A percentile compares a stretch with the other conserved stretches of the same genome.
These are phyloP conservation scores for Ceratocystis ficicola DNA, from an alignment of 2,329 filamentous ascomycete genomes.

Conservation along the genomic window DNA sequence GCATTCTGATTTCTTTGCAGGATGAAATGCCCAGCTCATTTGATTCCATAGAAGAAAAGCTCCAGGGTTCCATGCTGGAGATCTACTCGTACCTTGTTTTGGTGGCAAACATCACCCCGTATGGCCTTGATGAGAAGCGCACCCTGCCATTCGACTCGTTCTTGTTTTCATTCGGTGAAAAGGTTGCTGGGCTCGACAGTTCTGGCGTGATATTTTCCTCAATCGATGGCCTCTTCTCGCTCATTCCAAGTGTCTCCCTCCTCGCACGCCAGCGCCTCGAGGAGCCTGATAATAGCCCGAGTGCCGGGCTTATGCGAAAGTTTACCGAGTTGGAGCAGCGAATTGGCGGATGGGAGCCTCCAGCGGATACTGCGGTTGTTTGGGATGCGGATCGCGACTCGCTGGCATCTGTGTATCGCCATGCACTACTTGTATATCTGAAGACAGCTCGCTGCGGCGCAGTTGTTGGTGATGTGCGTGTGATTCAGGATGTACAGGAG, in stretches of 20 bases:
- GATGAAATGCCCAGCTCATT: constrained; percentile 22
- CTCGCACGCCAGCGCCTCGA: constrained; percentile 19
- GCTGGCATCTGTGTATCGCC: constrained; percentile 20
- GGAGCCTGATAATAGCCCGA: constrained; percentile 17
- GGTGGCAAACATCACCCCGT: constrained; percentile 21
- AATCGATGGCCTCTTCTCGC: constrained; percentile 20
- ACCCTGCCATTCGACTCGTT: constrained; percentile 20
- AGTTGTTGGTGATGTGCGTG: constrained; percentile 16
- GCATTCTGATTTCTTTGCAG: constrained; percentile 19
- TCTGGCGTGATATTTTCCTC: constrained; percentile 21
- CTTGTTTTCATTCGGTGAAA: constrained; percentile 20
- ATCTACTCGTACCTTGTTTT: constrained; percentile 22
- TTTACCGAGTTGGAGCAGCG: constrained; percentile 19
- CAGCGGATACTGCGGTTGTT: constrained; percentile 11
- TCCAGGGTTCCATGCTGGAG: constrained; percentile 22
- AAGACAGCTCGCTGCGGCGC: constrained; percentile 19
- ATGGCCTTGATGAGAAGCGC: constrained; percentile 20
- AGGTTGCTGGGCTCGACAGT: constrained; percentile 17
- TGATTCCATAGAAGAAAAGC: constrained; percentile 20
- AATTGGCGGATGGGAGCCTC: constrained; percentile 19
- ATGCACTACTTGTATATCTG: constrained; percentile 18
- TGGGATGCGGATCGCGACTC: constrained; percentile 22
- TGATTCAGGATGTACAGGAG: constrained; percentile 21
- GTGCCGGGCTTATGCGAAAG: constrained; percentile 5
- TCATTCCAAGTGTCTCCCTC: constrained; percentile 16